Conservation (phyloP, 2,329 filamentous ascomycete genomes). For the Talaromyces sp. region DNA sequence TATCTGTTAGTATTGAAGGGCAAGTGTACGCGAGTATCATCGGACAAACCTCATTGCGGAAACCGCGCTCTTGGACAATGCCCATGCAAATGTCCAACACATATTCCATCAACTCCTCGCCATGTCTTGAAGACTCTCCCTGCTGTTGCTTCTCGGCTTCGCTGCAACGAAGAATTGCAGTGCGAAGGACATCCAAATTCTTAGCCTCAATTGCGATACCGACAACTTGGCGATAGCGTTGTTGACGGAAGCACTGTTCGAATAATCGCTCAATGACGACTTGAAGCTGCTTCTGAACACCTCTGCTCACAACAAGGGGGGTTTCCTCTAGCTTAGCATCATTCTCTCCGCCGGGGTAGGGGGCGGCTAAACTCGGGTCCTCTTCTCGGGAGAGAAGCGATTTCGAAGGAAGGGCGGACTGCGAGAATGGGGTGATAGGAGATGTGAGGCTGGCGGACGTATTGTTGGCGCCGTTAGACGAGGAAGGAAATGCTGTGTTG, state of each 20-base stretch:
- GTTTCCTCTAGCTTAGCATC: constrained; percentile 51
- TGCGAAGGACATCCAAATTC: constrained; percentile 79
- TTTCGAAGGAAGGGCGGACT: constrained; percentile 87
- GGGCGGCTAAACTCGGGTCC: constrained; percentile 56
- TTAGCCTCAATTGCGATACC: constrained; percentile 95
- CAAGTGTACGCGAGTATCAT: not conserved
- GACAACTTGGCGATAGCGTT: constrained; percentile 90
- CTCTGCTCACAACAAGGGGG: constrained; percentile 63
- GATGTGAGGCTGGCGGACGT: constrained; percentile 67
- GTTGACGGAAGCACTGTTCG: constrained; percentile 78
- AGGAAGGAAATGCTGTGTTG: constrained; percentile 71
- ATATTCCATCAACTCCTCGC: constrained; percentile 96
- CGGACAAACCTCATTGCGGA: constrained; percentile 62
- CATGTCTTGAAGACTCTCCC: constrained; percentile 52
- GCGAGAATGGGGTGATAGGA: constrained; percentile 90
- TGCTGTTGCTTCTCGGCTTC: constrained; percentile 71
- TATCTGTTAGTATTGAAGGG: not conserved
- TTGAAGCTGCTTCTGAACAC: constrained; percentile 75
- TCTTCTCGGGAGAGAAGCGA: constrained; percentile 82
- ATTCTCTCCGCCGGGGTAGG: constrained; percentile 52
- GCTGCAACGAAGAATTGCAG: constrained; percentile 83
- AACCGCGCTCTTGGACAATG: constrained; percentile 84
- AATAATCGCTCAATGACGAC: constrained; percentile 84
- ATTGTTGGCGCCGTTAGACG: constrained; percentile 59
- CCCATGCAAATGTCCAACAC: constrained; percentile 95